Evolutionary conservation across 1,139 yeast species (phyloP).

Genomic region (Blastobotrys elegans): DNA sequence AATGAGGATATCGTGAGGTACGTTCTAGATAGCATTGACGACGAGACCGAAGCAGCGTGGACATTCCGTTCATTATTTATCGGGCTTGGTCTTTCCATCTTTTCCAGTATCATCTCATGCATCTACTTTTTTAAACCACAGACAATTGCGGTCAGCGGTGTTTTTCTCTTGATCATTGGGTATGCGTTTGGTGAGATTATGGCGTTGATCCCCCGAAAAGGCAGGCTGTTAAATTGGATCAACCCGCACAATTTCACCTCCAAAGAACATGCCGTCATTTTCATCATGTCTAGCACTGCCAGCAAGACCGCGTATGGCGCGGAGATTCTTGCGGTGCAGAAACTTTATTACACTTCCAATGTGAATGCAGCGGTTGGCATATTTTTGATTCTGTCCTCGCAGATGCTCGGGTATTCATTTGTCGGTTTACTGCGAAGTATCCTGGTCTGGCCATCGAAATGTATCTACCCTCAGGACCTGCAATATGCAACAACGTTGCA

Average conservation of each 20-base stretch:
- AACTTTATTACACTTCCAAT: slow-evolving; percentile 42
- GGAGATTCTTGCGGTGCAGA: slow-evolving; percentile 47
- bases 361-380: slow-evolving; percentile 43
- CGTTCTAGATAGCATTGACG: slow-evolving; percentile 19
- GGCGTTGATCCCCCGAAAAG: slow-evolving; percentile 28
- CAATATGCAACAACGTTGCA: slow-evolving; percentile 46
- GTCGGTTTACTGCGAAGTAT: slow-evolving; percentile 52
- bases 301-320: slow-evolving; percentile 56
- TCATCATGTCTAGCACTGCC: slow-evolving; percentile 47
- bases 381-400: slow-evolving; percentile 45
- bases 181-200: slow-evolving; percentile 30
- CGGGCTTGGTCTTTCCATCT: slow-evolving; percentile 32
- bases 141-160: slow-evolving; percentile 32
- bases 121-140: slow-evolving; percentile 35
- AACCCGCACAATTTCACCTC: slow-evolving; percentile 54
- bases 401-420: slow-evolving; percentile 52
- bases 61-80: slow-evolving; percentile 30
- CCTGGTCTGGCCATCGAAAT: slow-evolving; percentile 48
- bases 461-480: slow-evolving; percentile 47
- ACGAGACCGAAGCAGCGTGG: slow-evolving; percentile 28
- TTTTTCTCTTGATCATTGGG: slow-evolving; percentile 31
- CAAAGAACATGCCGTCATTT: slow-evolving; percentile 53
- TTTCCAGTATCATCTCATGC: slow-evolving; percentile 33
- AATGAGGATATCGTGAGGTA: slow-evolving; percentile 9
- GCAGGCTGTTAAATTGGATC: slow-evolving; percentile 21